These are phyloP conservation scores for Hypomyces perniciosus DNA, from an alignment of 2,329 filamentous ascomycete species.

Conservation along the genomic window DNA sequence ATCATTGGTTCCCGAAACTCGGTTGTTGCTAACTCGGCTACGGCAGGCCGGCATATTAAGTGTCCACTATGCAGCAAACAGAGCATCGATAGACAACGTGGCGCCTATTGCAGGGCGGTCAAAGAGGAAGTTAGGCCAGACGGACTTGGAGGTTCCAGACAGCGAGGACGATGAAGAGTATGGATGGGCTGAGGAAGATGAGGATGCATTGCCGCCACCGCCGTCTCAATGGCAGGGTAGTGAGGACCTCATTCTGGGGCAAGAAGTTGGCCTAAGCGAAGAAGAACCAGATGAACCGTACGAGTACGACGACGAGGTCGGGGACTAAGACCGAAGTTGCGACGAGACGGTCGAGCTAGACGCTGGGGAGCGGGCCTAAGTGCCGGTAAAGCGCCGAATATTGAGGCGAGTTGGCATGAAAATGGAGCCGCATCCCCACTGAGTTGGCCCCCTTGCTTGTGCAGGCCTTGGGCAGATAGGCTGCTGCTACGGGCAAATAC, in stretches of 20 bases:
- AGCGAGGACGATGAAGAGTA: slow-evolving; percentile 66
- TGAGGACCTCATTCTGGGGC: slow-evolving; percentile 54
- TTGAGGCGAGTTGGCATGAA: slow-evolving; percentile 2
- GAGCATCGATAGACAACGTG: slow-evolving; percentile 31
- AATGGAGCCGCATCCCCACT: slow-evolving; percentile 12
- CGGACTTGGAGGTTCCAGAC: slow-evolving; percentile 54
- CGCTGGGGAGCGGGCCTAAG: slow-evolving; percentile 15
- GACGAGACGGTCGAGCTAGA: slow-evolving; percentile 12
- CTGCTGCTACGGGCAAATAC: too few relatives aligned
- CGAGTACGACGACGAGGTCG: slow-evolving; percentile 16
- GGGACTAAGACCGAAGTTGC: slow-evolving; percentile 18
- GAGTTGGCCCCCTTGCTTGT: too few relatives aligned
- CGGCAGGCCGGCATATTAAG: slow-evolving; percentile 38
- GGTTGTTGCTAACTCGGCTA: slow-evolving; percentile 19
- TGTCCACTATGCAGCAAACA: slow-evolving; percentile 35
- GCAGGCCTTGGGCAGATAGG: too few relatives aligned
- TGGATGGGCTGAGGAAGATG: slow-evolving; percentile 64
- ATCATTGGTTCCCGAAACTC: slow-evolving; percentile 10
- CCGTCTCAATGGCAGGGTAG: slow-evolving; percentile 65
- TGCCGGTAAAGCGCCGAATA: slow-evolving; percentile 28
- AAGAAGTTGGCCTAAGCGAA: slow-evolving; percentile 37
- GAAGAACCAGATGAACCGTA: slow-evolving; percentile 26
- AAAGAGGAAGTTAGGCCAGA: slow-evolving; percentile 60
- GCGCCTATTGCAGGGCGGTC: slow-evolving; percentile 24
- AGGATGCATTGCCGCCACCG: slow-evolving; percentile 51